phyloP scores from a whole-genome alignment of 352 stramenopile species.

The Phytopythium ostracodes region DNA sequence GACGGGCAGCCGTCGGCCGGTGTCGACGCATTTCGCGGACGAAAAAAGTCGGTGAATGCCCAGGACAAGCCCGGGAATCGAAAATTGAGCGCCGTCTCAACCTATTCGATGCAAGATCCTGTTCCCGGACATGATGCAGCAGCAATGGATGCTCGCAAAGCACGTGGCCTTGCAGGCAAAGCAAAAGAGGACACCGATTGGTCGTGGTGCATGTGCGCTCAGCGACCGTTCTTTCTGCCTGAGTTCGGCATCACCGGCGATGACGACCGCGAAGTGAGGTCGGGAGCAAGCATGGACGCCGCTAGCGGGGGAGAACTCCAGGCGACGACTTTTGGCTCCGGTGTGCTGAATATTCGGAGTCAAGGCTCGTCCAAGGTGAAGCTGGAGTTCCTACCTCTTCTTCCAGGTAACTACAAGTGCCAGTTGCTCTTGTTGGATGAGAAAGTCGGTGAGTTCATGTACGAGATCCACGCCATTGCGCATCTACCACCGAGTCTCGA shows the following conservation, averaged over 20 bases:
- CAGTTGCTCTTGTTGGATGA: conserved; percentile 91
- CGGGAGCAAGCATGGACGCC: background rate
- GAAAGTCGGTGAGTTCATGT: conserved; percentile 92
- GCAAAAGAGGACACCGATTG: conserved; percentile 35
- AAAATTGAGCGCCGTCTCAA: background rate
- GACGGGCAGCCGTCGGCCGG: background rate
- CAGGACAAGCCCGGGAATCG: background rate
- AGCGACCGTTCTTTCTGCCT: conserved; percentile 73
- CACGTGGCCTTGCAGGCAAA: background rate
- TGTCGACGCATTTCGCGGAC: background rate
- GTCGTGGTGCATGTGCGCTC: conserved; percentile 56
- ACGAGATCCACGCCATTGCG: conserved; percentile 84
- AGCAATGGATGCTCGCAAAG: background rate
- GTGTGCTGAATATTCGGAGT: conserved; percentile 31
- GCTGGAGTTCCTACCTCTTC: conserved; percentile 87
- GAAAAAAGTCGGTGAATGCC: background rate
- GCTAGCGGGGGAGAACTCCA: background rate
- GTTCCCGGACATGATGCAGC: background rate
- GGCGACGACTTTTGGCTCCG: conserved; percentile 1
- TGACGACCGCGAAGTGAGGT: background rate
- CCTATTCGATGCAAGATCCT: background rate
- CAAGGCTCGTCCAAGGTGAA: conserved; percentile 62
- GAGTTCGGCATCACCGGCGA: conserved; percentile 40
- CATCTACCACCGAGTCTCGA: conserved; percentile 74
- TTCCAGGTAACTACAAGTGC: conserved; percentile 86